Base-by-base conservation (phyloP, 2,329 filamentous ascomycete genomes). In the Diaporthe ampelina region DNA sequence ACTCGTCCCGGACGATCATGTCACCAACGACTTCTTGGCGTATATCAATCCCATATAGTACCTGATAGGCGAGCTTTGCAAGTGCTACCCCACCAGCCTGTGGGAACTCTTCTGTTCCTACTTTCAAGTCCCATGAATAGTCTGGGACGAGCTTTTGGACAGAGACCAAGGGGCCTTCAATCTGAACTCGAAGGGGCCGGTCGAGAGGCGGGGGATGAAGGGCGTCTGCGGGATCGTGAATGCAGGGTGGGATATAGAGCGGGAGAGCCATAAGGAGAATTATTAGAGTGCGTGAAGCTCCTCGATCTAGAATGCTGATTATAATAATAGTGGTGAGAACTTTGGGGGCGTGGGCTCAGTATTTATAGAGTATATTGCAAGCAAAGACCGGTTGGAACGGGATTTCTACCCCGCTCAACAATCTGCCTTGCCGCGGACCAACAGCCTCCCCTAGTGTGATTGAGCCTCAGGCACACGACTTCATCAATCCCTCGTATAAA, bases 231-330 rank as follows among this genome's bases (percentile, higher is more conserved):
- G 40, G 43, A 13, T 50, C 21, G 26, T 35, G 59, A 48, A 48
- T 48, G 40, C 59, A 63, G n/a, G 59, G 40, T 32, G 40, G 59
- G 15, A 63, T 63, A 24, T 45, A 29, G 24, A 45, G 59, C 40
- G 45, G 11, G 26, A 29, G 40, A 63, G 59, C 59, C 59, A 63
- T 63, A 26, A 3, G 6, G 35, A 61, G 15, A 63, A 2, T 7
- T 15, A 13, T 4, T 61, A 26, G 6, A 21, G 29, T 21, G 58
- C 29, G n/a, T 29, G 37, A n/a, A 15, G 37, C 21, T 43, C 35
- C 17, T 45, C 29, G 35, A 43, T 6, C 21, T 17, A 7, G 5
- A 21, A 19, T n/a, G 50, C 52, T 9, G 61, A 29, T 29, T 29
- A 29, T 29, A 29, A 29, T 29, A 3, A 29, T 29, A 29, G 29